These are phyloP conservation scores for Solanum etuberosum DNA, from an alignment of 257 asterid genomes.

Conservation along the genomic window DNA sequence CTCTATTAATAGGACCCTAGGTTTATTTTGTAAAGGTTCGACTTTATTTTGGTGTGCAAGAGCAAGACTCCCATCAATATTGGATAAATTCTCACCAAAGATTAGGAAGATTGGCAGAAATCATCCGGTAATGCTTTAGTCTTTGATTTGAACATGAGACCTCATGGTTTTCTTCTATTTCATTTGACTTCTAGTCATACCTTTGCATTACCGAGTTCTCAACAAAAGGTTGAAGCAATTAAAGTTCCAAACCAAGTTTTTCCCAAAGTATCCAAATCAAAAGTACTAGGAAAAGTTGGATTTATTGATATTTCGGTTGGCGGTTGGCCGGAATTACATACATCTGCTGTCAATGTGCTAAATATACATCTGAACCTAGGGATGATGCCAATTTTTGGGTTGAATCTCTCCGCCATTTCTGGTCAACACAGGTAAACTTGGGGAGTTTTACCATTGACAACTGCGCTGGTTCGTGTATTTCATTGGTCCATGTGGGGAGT, in stretches of 20 bases:
- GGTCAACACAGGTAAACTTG: neutral
- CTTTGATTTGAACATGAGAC: neutral
- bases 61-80: neutral
- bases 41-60: too few relatives aligned
- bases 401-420: neutral
- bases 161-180: neutral
- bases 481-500: neutral
- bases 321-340: neutral
- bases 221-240: neutral
- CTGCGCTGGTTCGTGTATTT: neutral
- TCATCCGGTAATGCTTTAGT: neutral
- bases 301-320: neutral
- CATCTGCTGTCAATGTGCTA: neutral
- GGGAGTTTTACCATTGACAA: neutral
- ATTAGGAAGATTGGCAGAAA: neutral
- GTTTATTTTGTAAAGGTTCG: too few relatives aligned
- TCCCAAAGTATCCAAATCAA: neutral
- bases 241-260: neutral
- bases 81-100: neutral
- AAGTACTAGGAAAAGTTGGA: neutral
- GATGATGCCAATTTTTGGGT: neutral
- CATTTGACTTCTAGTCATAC: neutral
- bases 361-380: neutral
- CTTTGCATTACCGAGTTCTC: neutral
- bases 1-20: too few relatives aligned